These are phyloP conservation scores for Parastagonospora avenae DNA, from an alignment of 2,329 filamentous ascomycete genomes.

Conservation along the genomic window DNA sequence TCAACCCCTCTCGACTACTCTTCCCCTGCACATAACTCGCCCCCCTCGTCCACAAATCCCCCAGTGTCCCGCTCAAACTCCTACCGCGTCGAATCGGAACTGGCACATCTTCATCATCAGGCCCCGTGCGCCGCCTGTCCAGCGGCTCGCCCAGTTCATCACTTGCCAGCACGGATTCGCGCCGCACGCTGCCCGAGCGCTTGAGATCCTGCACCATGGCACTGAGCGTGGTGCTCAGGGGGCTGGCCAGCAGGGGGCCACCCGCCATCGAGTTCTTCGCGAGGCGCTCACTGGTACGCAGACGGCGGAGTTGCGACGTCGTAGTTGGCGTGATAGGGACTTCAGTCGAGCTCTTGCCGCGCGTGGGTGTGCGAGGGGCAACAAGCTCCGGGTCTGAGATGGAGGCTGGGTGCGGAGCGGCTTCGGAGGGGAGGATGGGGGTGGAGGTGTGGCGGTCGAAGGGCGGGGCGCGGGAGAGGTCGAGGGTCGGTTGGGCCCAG, in stretches of 20 bases:
- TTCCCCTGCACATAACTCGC: not conserved
- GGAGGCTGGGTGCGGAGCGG: constrained; percentile 18
- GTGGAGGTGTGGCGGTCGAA: constrained; percentile 33
- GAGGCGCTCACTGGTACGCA: constrained; percentile 39
- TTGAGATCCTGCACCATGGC: constrained; percentile 69
- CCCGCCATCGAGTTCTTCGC: constrained; percentile 56
- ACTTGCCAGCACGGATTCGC: constrained; percentile 14
- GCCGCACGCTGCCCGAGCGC: constrained; percentile 53
- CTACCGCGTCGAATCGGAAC: constrained; percentile 15
- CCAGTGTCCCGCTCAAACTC: constrained; percentile 39
- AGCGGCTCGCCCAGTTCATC: constrained; percentile 25
- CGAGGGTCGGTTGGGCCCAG: constrained; percentile 24
- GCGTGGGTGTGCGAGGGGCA: constrained; percentile 11
- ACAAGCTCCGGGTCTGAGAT: constrained; percentile 23
- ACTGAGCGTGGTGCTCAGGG: constrained; percentile 64
- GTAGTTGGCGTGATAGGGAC: constrained; percentile 25
- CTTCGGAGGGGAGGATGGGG: constrained; percentile 37
- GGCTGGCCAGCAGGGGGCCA: constrained; percentile 64
- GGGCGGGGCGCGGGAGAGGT: constrained; percentile 7
- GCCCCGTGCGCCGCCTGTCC: constrained; percentile 23
- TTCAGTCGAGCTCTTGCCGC: constrained; percentile 16
- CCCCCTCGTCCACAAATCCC: constrained; percentile 31
- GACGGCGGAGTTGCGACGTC: constrained; percentile 28
- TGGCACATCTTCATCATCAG: constrained; percentile 2
- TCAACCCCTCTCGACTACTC: constrained; percentile 12